Conservation (phyloP, 805 yeast species). For the Metschnikowia chrysomelidarum region DNA sequence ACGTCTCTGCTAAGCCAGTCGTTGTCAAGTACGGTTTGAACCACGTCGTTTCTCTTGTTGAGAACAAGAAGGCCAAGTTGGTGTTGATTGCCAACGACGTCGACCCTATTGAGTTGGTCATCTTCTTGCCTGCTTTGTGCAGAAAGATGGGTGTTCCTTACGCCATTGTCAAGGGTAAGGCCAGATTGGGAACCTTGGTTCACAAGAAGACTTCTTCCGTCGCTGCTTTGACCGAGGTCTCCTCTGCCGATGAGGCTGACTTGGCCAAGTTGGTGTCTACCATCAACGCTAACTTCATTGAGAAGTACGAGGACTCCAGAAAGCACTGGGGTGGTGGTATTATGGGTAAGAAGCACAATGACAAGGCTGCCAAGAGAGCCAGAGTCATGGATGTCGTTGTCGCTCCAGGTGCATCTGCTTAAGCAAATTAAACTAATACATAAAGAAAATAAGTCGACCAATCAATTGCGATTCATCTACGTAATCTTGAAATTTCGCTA, state of each 20-base stretch:
- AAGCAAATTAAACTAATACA: slow-evolving; percentile 7
- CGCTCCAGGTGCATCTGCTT: slow-evolving; percentile 8
- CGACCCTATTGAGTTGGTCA: slow-evolving; percentile 97
- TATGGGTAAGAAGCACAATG: slow-evolving; percentile 92
- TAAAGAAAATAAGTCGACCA: too few relatives aligned
- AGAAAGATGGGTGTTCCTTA: slow-evolving; percentile 99
- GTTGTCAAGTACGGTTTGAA: slow-evolving; percentile 97
- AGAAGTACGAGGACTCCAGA: slow-evolving; percentile 93
- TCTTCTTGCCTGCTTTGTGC: slow-evolving; percentile 97
- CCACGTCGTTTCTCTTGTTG: slow-evolving; percentile 96
- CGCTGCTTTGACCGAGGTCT: slow-evolving; percentile 95
- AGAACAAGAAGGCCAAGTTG: slow-evolving; percentile 97
- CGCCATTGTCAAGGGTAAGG: slow-evolving; percentile 98
- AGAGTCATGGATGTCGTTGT: slow-evolving; percentile 68
- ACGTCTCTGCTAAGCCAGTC: slow-evolving; percentile 95
- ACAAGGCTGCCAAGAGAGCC: slow-evolving; percentile 75
- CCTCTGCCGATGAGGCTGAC: slow-evolving; percentile 91
- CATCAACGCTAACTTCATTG: slow-evolving; percentile 88
- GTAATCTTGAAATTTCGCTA: too few relatives aligned
- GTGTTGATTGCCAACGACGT: slow-evolving; percentile 98
- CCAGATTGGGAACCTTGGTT: slow-evolving; percentile 94
- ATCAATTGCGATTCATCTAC: too few relatives aligned
- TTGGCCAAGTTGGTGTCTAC: slow-evolving; percentile 91
- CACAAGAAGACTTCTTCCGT: slow-evolving; percentile 98
- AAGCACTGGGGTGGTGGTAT: slow-evolving; percentile 99